These are phyloP conservation scores for Linum tenue DNA, from an alignment of 345 rosid genomes.

Conservation along the genomic window DNA sequence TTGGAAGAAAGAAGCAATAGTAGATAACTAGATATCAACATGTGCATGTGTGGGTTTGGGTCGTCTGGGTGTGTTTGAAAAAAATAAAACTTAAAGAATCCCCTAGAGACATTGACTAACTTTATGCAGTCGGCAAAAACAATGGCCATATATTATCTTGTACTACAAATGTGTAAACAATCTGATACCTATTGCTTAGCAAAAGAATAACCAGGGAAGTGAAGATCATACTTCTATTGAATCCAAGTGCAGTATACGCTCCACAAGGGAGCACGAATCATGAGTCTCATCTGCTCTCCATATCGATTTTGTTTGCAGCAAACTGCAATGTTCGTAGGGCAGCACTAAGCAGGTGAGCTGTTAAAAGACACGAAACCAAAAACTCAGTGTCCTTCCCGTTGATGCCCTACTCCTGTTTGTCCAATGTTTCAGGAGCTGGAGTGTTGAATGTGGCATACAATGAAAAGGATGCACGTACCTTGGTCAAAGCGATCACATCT, in stretches of 20 bases:
- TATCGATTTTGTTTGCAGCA: constrained; percentile 69
- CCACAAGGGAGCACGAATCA: constrained; percentile 56
- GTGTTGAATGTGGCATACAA: not conserved
- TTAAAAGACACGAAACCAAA: constrained; percentile 9
- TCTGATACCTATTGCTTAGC: not conserved
- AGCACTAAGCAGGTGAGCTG: constrained; percentile 81
- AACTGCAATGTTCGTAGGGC: constrained; percentile 47
- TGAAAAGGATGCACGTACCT: constrained; percentile 34
- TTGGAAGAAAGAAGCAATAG: not conserved
- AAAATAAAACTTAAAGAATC: not conserved
- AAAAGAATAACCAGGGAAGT: not conserved
- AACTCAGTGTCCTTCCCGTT: constrained; percentile 1
- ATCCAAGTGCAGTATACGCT: constrained; percentile 75
- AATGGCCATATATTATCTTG: too few relatives aligned
- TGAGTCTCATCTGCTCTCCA: constrained; percentile 68
- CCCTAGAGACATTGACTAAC: not conserved
- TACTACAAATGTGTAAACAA: not conserved
- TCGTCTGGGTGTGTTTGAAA: not conserved
- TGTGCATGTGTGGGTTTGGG: too few relatives aligned
- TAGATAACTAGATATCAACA: too few relatives aligned
- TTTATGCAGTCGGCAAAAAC: not conserved
- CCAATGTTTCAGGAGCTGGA: not conserved
- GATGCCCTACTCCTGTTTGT: not conserved
- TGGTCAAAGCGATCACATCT: constrained; percentile 64
- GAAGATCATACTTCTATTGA: constrained; percentile 61